phyloP scores from a whole-genome alignment of 495 filamentous ascomycete species.

The Hyaloscypha finlandica region DNA sequence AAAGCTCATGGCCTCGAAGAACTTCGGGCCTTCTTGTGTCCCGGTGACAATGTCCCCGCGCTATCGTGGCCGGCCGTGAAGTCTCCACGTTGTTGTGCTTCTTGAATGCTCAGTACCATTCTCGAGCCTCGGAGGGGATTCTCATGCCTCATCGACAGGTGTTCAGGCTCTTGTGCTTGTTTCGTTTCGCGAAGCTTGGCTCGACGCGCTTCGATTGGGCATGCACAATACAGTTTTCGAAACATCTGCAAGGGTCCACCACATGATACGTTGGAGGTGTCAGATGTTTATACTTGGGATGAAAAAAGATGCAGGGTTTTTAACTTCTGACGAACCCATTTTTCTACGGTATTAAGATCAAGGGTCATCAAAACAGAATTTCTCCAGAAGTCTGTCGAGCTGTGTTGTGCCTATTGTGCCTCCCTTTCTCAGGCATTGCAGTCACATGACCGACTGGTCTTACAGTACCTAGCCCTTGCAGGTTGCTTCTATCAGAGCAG shows the following conservation, averaged over 20 bases:
- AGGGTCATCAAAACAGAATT: background rate
- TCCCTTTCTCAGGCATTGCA: no score
- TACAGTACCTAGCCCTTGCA: background rate
- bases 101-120: constrained; percentile 6
- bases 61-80: background rate
- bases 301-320: background rate
- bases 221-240: constrained; percentile 10
- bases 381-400: background rate
- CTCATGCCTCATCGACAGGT: constrained; percentile 5
- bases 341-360: background rate
- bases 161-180: constrained; percentile 2
- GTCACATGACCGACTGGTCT: background rate
- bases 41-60: background rate
- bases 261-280: constrained; percentile 9
- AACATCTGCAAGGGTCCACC: constrained; percentile 11
- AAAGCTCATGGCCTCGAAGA: background rate
- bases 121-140: background rate
- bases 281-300: constrained; percentile 5
- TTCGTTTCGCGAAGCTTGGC: constrained; percentile 2
- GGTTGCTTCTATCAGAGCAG: background rate
- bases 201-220: constrained; percentile 9
- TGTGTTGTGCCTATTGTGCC: background rate
- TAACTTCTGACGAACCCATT: background rate
- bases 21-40: constrained; percentile 4
- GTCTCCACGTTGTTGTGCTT: background rate